Percentiles rank a stretch among this genome's conserved stretches.
phyloP scores from a whole-genome alignment of 75 land plant species.

The Gnetum montanum region DNA sequence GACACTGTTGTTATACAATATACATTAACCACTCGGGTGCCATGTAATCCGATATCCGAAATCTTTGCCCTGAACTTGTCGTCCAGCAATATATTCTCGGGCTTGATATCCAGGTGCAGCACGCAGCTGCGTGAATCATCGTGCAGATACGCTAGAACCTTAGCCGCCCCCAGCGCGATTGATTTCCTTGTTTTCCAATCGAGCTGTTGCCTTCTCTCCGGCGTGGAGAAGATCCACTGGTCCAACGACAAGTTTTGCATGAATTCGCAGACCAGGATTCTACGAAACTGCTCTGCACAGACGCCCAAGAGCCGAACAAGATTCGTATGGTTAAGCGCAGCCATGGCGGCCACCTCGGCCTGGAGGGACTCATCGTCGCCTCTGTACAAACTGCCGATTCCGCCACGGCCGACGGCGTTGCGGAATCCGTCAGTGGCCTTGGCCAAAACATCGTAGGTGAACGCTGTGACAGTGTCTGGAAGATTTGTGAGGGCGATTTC shows the following conservation, averaged over 20 bases:
- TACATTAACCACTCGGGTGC: too few relatives aligned
- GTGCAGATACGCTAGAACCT: constrained; percentile 54
- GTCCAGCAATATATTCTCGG: constrained; percentile 75
- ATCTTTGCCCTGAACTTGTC: constrained; percentile 41
- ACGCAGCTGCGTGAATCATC: constrained; percentile 63
- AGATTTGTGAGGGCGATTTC: too few relatives aligned
- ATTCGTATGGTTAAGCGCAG: constrained; percentile 21
- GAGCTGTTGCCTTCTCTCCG: constrained; percentile 12
- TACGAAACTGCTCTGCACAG: constrained; percentile 19
- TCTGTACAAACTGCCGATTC: too few relatives aligned
- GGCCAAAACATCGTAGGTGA: too few relatives aligned
- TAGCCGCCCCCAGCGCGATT: constrained; percentile 48
- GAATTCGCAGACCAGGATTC: constrained; percentile 22
- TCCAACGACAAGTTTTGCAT: constrained; percentile 6
- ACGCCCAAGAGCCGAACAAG: constrained; percentile 24
- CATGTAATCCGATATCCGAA: constrained; percentile 90
- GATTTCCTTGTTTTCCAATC: constrained; percentile 40
- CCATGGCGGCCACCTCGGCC: constrained; percentile 19
- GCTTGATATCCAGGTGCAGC: constrained; percentile 82
- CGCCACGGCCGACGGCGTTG: too few relatives aligned
- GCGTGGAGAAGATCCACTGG: too few relatives aligned
- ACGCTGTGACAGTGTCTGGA: too few relatives aligned
- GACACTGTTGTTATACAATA: too few relatives aligned
- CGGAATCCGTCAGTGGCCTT: too few relatives aligned
- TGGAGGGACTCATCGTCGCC: constrained; percentile 25